Conservation (phyloP, 345 rosid species). For the Psidium friedrichsthalianum region DNA sequence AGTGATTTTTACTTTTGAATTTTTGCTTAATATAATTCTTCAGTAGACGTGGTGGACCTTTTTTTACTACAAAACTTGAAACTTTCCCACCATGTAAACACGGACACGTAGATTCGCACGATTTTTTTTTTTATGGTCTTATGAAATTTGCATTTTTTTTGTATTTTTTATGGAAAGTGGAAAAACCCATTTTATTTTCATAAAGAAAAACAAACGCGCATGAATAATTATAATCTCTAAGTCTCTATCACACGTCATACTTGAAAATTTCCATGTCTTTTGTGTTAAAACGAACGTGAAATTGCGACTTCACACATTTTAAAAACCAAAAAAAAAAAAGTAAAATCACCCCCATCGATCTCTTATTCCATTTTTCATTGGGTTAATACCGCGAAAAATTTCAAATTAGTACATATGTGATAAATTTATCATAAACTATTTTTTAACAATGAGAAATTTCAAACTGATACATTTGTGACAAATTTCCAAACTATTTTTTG, state of each 20-base stretch:
- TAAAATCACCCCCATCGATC: neutral
- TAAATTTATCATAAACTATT: too few relatives aligned
- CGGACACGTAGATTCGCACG: accelerated
- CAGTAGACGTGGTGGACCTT: too few relatives aligned
- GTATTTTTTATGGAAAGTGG: neutral
- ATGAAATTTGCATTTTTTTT: neutral
- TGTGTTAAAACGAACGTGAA: neutral
- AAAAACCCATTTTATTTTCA: neutral
- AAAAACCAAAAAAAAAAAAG: neutral
- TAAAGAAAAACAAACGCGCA: neutral
- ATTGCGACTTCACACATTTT: neutral
- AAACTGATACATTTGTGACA: too few relatives aligned
- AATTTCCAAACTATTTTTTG: too few relatives aligned
- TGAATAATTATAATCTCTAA: neutral
- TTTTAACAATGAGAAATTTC: too few relatives aligned
- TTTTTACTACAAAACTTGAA: too few relatives aligned
- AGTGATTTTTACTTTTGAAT: too few relatives aligned
- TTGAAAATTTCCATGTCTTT: neutral
- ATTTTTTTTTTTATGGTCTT: neutral
- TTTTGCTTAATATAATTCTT: too few relatives aligned
- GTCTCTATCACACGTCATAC: too few relatives aligned
- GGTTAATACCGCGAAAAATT: too few relatives aligned
- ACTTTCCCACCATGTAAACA: too few relatives aligned
- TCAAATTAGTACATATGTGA: too few relatives aligned
- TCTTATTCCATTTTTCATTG: neutral